Conservation (phyloP, 129 eudicot genomes). For the Ambrosia trifida region DNA sequence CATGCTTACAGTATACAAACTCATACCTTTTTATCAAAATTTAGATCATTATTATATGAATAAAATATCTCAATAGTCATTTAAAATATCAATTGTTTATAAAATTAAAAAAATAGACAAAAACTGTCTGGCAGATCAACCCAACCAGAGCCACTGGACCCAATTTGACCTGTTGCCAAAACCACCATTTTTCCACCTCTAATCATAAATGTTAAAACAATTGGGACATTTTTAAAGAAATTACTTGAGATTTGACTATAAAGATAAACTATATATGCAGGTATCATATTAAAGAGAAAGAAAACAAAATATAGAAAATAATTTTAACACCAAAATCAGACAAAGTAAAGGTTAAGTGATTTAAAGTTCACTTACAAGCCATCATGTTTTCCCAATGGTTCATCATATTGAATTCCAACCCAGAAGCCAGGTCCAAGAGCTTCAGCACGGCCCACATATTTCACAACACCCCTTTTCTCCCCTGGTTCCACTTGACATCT, state of each 20-base stretch:
- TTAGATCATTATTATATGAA: background rate
- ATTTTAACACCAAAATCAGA: background rate
- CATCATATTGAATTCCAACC: slow-evolving; percentile 94
- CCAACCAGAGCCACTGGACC: no score
- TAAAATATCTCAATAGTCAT: background rate
- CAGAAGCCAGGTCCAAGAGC: slow-evolving; percentile 87
- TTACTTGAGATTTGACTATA: background rate
- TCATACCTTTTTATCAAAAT: background rate
- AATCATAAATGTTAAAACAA: background rate
- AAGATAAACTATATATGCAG: background rate
- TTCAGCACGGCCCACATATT: slow-evolving; percentile 82
- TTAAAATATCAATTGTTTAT: background rate
- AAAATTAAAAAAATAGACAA: background rate
- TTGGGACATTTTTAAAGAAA: background rate
- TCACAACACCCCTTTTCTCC: slow-evolving; percentile 84
- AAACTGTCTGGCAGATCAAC: background rate
- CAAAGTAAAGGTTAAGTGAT: background rate
- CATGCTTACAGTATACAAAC: slow-evolving; percentile 5
- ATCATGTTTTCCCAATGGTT: slow-evolving; percentile 97
- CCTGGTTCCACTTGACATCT: slow-evolving; percentile 97
- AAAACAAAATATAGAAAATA: background rate
- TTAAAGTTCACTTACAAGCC: slow-evolving; percentile 71
- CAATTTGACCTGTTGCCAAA: background rate
- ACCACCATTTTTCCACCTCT: background rate
- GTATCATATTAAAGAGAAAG: background rate